These are phyloP conservation scores for Ceratocystis lukuohia DNA, from an alignment of 2,329 filamentous ascomycete species.

Conservation along the genomic window DNA sequence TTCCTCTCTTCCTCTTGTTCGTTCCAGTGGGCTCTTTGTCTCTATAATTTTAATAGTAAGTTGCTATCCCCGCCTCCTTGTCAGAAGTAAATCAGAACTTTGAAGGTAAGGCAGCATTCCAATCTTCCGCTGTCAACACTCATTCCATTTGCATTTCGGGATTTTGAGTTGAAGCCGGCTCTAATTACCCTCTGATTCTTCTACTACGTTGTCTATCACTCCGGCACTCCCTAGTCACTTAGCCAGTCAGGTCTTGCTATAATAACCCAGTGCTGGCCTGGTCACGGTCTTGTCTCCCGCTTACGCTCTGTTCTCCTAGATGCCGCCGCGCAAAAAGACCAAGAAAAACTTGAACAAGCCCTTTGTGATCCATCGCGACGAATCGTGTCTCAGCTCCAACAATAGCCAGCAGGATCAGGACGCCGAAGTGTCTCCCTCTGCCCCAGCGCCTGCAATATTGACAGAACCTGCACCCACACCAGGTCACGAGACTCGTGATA, in stretches of 20 bases:
- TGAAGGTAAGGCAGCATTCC: background rate
- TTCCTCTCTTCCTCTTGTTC: constrained; percentile 1
- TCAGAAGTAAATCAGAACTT: background rate
- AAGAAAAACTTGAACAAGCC: constrained; percentile 12
- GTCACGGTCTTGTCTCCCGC: constrained; percentile 1
- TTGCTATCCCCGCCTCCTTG: no score
- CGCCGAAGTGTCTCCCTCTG: background rate
- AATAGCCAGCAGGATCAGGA: constrained; percentile 12
- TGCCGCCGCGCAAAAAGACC: constrained; percentile 17
- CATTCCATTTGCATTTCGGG: background rate
- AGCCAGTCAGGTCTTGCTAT: background rate
- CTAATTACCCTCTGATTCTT: background rate
- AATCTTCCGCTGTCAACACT: constrained; percentile 6
- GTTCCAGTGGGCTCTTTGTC: constrained; percentile 4
- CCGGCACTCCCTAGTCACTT: background rate
- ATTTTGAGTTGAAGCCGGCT: background rate
- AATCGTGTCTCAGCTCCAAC: constrained; percentile 19
- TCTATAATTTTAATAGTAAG: constrained; percentile 2
- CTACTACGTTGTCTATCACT: background rate
- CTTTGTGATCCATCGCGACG: constrained; percentile 19
- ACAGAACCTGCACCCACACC: background rate
- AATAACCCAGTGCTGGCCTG: background rate
- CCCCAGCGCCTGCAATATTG: no score
- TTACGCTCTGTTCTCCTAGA: constrained; percentile 12
- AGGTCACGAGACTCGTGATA: background rate